These are phyloP conservation scores for Pseudofabraea citricarpa DNA, from an alignment of 2,329 filamentous ascomycete species.

Conservation along the genomic window DNA sequence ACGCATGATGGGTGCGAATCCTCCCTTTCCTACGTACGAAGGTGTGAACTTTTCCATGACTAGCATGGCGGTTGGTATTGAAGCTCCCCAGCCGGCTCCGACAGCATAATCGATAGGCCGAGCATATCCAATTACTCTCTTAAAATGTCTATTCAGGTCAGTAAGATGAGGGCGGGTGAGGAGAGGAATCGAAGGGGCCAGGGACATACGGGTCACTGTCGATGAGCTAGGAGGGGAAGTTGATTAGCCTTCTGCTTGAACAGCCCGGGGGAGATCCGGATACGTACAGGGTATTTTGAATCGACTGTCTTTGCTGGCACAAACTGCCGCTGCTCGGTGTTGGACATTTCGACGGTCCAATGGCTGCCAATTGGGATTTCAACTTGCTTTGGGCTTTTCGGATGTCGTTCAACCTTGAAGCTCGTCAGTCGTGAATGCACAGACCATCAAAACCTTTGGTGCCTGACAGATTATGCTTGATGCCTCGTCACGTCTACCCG, in stretches of 20 bases:
- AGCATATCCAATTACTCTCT: slow-evolving; percentile 83
- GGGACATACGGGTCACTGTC: slow-evolving; percentile 90
- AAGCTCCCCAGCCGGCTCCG: slow-evolving; percentile 63
- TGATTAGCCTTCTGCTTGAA: slow-evolving; percentile 23
- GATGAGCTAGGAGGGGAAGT: slow-evolving; percentile 67
- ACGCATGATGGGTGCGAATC: slow-evolving; percentile 79
- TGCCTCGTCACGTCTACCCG: neutral
- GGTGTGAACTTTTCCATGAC: slow-evolving; percentile 81
- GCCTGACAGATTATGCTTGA: slow-evolving; percentile 1
- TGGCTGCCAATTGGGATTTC: slow-evolving; percentile 23
- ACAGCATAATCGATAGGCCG: slow-evolving; percentile 76
- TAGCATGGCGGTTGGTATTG: slow-evolving; percentile 69
- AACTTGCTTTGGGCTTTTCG: slow-evolving; percentile 7
- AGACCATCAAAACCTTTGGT: neutral
- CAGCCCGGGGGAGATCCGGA: slow-evolving; percentile 7
- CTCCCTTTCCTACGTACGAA: slow-evolving; percentile 76
- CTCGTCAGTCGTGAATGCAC: neutral
- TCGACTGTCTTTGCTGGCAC: slow-evolving; percentile 74
- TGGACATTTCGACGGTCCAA: slow-evolving; percentile 28
- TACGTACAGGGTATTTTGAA: slow-evolving; percentile 81
- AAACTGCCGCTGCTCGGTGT: slow-evolving; percentile 38
- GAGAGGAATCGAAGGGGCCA: no score
- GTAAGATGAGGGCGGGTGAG: no score
- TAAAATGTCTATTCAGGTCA: slow-evolving; percentile 66
- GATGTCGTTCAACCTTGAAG: slow-evolving; percentile 7